Percentiles rank a stretch among this genome's conserved stretches.
Evolutionary conservation across 139 green algal genomes (phyloP).

Genomic region (Chlorella sp.): DNA sequence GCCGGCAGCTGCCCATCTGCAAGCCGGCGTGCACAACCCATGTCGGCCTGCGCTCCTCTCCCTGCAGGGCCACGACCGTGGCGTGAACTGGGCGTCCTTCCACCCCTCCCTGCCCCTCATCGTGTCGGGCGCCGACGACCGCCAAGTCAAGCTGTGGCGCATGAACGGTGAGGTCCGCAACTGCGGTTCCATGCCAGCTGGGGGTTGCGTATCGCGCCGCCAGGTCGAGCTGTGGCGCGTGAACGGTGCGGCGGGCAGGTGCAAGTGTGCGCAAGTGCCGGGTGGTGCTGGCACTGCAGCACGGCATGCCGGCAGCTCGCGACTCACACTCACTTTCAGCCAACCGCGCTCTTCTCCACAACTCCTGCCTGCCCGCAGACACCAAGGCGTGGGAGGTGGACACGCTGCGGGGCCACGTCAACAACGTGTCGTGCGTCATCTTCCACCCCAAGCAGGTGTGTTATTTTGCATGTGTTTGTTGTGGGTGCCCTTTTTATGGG

Average conservation of each 20-base stretch:
- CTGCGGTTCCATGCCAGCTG: too few species aligned
- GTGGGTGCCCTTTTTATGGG: not conserved
- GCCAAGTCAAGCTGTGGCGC: conserved; percentile 99
- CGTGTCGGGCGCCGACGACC: conserved; percentile 98
- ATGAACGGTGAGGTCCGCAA: conserved; percentile 92
- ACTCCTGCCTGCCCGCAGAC: conserved; percentile 70
- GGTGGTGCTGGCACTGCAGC: too few species aligned
- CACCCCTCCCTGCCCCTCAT: conserved; percentile 98
- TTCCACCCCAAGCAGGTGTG: conserved; percentile 95
- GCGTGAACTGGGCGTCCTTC: conserved; percentile 99
- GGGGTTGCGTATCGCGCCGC: too few species aligned
- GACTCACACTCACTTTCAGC: too few species aligned
- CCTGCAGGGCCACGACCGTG: conserved; percentile 91
- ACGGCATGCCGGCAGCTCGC: too few species aligned
- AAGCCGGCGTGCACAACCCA: too few species aligned
- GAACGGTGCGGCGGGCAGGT: too few species aligned
- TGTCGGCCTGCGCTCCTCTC: too few species aligned
- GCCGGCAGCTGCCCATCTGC: too few species aligned
- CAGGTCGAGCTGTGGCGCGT: too few species aligned
- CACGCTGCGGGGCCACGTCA: conserved; percentile 98
- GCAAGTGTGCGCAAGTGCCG: too few species aligned
- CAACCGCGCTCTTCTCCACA: too few species aligned
- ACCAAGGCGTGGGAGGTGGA: conserved; percentile 99
- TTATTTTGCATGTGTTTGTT: not conserved
- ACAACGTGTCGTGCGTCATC: conserved; percentile 99